A percentile compares a stretch with the other conserved stretches of the same genome.
Evolutionary conservation across 352 stramenopile genomes (phyloP).

Genomic region (Halophytophthora batemanensis): DNA sequence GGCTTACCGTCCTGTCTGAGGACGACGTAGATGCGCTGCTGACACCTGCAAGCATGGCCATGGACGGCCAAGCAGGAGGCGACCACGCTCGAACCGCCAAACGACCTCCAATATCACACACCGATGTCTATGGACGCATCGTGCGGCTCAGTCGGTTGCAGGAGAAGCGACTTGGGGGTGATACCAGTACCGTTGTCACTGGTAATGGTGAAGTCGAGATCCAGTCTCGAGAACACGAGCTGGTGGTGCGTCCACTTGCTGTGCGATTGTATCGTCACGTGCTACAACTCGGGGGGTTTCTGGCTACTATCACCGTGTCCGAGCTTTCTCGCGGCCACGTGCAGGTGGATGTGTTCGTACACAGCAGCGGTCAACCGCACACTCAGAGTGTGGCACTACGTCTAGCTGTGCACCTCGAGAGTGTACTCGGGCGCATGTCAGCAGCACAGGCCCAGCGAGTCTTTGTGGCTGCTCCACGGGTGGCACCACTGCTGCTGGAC

Average conservation of each 20-base stretch:
- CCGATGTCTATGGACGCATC: conserved; percentile 66
- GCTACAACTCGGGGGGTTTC: conserved; percentile 39
- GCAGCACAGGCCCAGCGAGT: conserved; percentile 23
- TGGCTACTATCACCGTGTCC: conserved; percentile 54
- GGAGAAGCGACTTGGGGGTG: background rate
- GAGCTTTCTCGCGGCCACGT: conserved; percentile 58
- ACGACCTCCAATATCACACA: conserved; percentile 34
- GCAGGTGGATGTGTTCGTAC: conserved; percentile 57
- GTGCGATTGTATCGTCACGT: conserved; percentile 55
- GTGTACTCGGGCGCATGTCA: conserved; percentile 49
- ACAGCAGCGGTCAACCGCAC: conserved; percentile 16
- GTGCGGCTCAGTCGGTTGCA: conserved; percentile 55
- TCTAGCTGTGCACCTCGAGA: conserved; percentile 47
- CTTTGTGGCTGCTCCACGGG: conserved; percentile 26
- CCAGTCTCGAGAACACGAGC: conserved; percentile 13
- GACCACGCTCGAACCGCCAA: conserved; percentile 24
- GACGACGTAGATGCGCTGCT: conserved; percentile 57
- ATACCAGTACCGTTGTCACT: background rate
- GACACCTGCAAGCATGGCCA: conserved; percentile 58
- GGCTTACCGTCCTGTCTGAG: conserved; percentile 53
- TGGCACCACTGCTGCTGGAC: conserved; percentile 55
- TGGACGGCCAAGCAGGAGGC: background rate
- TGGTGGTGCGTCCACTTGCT: conserved; percentile 45
- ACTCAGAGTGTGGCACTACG: conserved; percentile 9
- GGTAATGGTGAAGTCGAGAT: conserved; percentile 12